phyloP scores from a whole-genome alignment of 1,284 basidiomycete species.

The Phellopilus nigrolimitatus region DNA sequence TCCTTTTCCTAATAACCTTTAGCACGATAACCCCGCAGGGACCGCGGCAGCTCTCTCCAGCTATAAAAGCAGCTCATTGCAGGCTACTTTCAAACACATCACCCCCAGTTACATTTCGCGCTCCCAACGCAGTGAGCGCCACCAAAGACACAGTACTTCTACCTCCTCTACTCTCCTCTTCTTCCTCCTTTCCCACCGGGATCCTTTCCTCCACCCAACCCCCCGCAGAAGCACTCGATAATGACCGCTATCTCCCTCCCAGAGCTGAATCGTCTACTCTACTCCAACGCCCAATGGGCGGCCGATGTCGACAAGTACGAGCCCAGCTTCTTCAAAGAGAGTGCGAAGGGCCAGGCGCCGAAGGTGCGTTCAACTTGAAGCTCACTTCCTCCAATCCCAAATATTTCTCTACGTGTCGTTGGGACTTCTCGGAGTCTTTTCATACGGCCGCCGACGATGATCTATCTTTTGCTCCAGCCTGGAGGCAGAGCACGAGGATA shows the following conservation, averaged over 20 bases:
- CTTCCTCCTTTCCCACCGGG: background rate
- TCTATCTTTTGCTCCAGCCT: no score
- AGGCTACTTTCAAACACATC: slow-evolving; percentile 2
- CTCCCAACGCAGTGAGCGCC: slow-evolving; percentile 1
- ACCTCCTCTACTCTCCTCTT: slow-evolving; percentile 1
- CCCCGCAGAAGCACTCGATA: slow-evolving; percentile 2
- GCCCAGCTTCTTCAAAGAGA: slow-evolving; percentile 58
- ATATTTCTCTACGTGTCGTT: background rate
- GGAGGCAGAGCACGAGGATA: no score
- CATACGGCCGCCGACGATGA: no score
- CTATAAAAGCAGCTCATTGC: slow-evolving; percentile 16
- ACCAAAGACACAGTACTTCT: slow-evolving; percentile 16
- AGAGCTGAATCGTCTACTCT: slow-evolving; percentile 42
- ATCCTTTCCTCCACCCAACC: background rate
- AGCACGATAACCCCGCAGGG: slow-evolving; percentile 19
- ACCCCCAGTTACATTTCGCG: background rate
- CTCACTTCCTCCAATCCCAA: background rate
- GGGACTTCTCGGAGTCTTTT: no score
- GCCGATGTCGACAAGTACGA: slow-evolving; percentile 48
- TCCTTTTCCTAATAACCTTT: background rate
- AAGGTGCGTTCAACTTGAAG: slow-evolving; percentile 41
- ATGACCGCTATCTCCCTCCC: slow-evolving; percentile 20
- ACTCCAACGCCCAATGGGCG: slow-evolving; percentile 60
- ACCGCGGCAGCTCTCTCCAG: slow-evolving; percentile 16
- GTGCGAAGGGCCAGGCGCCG: slow-evolving; percentile 64